A percentile compares a stretch with the other conserved stretches of the same genome.
Evolutionary conservation across 2,329 filamentous ascomycete species (phyloP).

Genomic region (Aureobasidium sp.): DNA sequence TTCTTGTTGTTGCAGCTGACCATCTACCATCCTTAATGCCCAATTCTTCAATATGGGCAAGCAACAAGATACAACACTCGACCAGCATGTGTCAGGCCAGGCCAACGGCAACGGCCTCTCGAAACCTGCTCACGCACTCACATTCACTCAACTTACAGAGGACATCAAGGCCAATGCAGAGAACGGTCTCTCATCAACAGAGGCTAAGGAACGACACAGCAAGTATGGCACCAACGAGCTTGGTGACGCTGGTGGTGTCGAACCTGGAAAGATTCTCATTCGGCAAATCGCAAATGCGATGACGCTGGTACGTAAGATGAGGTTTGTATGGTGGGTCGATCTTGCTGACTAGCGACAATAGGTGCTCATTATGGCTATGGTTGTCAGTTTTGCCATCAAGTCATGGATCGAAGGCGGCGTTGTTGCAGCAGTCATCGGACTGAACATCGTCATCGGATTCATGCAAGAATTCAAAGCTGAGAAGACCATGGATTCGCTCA

Average conservation of each 20-base stretch:
- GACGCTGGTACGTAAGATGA: slow-evolving; percentile 50
- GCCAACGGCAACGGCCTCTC: slow-evolving; percentile 47
- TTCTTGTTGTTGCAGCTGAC: background rate
- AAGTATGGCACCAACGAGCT: slow-evolving; percentile 63
- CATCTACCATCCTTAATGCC: slow-evolving; percentile 1
- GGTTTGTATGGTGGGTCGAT: background rate
- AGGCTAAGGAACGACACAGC: slow-evolving; percentile 53
- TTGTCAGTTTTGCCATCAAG: slow-evolving; percentile 40
- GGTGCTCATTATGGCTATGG: slow-evolving; percentile 43
- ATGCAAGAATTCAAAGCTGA: slow-evolving; percentile 41
- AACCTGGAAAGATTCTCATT: slow-evolving; percentile 63
- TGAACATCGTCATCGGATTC: slow-evolving; percentile 42
- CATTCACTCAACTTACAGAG: slow-evolving; percentile 45
- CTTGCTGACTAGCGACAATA: slow-evolving; percentile 12
- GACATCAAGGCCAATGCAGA: slow-evolving; percentile 58
- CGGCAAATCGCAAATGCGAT: slow-evolving; percentile 72
- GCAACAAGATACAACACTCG: slow-evolving; percentile 29
- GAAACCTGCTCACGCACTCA: slow-evolving; percentile 56
- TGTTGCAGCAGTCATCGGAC: slow-evolving; percentile 37
- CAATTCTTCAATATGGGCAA: slow-evolving; percentile 30
- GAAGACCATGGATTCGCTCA: slow-evolving; percentile 44
- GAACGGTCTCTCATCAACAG: slow-evolving; percentile 55
- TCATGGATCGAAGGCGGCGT: slow-evolving; percentile 45
- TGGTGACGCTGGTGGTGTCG: slow-evolving; percentile 59
- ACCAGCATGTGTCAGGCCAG: slow-evolving; percentile 38